Evolutionary conservation across 164 flowering plant species (phyloP).

Genomic region (Macadamia integrifolia): DNA sequence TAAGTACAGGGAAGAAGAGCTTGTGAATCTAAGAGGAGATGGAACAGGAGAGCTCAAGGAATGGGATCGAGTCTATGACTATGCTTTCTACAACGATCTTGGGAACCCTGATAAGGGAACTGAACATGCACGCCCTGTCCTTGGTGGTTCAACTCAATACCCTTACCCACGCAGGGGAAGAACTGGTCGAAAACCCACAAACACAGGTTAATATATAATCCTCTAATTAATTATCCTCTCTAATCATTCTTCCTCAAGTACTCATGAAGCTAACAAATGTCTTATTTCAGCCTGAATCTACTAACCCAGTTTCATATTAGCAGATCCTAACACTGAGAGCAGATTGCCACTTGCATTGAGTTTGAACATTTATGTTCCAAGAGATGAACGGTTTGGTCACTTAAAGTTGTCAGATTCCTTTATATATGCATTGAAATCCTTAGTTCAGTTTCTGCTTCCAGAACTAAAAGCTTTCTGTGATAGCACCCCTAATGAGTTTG

Average conservation of each 20-base stretch:
- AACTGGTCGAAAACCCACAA: constrained; percentile 67
- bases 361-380: constrained; percentile 78
- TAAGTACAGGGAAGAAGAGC: constrained; percentile 61
- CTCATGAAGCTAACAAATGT: too few species aligned
- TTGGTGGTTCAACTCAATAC: constrained; percentile 59
- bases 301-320: not conserved
- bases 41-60: constrained; percentile 57
- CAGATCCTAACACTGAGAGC: constrained; percentile 67
- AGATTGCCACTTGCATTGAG: constrained; percentile 53
- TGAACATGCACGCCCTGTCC: constrained; percentile 49
- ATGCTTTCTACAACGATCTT: constrained; percentile 75
- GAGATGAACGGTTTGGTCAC: constrained; percentile 75
- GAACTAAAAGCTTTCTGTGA: constrained; percentile 48
- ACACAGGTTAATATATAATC: constrained; percentile 33
- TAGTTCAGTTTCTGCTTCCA: constrained; percentile 57
- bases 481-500: constrained; percentile 71
- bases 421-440: constrained; percentile 64
- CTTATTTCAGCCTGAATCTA: not conserved
- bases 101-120: constrained; percentile 61
- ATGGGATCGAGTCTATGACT: constrained; percentile 92
- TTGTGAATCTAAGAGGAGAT: constrained; percentile 54
- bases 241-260: too few species aligned
- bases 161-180: constrained; percentile 83
- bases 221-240: too few species aligned
- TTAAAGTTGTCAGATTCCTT: constrained; percentile 79